These are phyloP conservation scores for Solanum infundibuliforme DNA, from an alignment of 257 asterid genomes.

Conservation along the genomic window DNA sequence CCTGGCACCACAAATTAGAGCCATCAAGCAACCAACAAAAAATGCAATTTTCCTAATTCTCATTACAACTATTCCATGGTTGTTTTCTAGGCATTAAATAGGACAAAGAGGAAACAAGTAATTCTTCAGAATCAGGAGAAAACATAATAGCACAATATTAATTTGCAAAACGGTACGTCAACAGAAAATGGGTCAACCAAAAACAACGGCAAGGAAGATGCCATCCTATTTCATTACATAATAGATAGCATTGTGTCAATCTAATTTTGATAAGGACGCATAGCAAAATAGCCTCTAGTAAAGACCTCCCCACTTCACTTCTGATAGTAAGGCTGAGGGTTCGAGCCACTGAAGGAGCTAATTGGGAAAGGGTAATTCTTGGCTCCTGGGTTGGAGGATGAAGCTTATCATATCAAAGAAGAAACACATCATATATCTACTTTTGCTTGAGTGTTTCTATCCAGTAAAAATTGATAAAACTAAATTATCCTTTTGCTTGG, in stretches of 20 bases:
- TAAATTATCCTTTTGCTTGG: neutral
- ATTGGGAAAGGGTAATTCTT: neutral
- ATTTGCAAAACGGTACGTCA: neutral
- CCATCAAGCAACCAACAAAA: neutral
- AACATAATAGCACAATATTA: neutral
- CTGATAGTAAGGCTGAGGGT: neutral
- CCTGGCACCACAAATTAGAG: slow-evolving; percentile 28
- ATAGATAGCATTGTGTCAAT: neutral
- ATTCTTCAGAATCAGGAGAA: neutral
- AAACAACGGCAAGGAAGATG: neutral
- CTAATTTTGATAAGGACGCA: neutral
- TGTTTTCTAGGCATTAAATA: neutral
- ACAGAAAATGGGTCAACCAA: neutral
- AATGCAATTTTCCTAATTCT: neutral
- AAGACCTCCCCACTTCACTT: neutral
- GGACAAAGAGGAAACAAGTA: neutral
- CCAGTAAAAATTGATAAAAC: neutral
- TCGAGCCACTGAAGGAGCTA: neutral
- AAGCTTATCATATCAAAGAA: neutral
- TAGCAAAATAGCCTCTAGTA: neutral
- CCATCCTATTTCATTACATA: neutral
- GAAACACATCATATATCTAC: neutral
- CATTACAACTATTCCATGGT: neutral
- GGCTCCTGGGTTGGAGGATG: neutral
- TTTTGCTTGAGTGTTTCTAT: neutral